Evolutionary conservation across 2,329 filamentous ascomycete genomes (phyloP).

Genomic region (Alternaria brassicae): DNA sequence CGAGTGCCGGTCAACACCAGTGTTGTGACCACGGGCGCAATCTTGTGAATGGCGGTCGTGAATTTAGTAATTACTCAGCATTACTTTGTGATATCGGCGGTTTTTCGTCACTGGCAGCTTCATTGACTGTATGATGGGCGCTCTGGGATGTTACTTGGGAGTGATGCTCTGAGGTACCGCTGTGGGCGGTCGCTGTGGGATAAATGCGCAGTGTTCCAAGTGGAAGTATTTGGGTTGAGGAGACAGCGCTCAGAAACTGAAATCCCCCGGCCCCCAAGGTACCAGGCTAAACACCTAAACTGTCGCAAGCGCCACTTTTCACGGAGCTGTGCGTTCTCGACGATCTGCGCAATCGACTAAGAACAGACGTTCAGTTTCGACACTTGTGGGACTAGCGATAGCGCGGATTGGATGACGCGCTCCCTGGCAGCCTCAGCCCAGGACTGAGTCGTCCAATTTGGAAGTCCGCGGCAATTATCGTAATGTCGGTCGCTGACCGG

Average conservation of each 20-base stretch:
- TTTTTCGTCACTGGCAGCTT: neutral
- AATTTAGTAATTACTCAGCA: slow-evolving; percentile 10
- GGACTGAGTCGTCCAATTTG: neutral
- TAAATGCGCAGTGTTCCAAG: slow-evolving; percentile 2
- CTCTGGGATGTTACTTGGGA: slow-evolving; percentile 16
- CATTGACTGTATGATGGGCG: slow-evolving; percentile 3
- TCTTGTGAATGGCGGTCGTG: neutral
- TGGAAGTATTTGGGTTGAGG: slow-evolving; percentile 1
- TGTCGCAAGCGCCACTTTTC: slow-evolving; percentile 9
- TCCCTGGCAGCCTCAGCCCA: slow-evolving; percentile 6
- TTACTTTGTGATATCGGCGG: slow-evolving; percentile 9
- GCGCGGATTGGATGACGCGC: slow-evolving; percentile 6
- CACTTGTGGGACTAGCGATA: slow-evolving; percentile 5
- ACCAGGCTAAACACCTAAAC: slow-evolving; percentile 2
- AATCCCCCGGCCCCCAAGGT: slow-evolving; percentile 6
- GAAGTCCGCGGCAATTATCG: neutral
- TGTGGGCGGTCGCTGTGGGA: slow-evolving; percentile 10
- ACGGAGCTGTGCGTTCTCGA: slow-evolving; percentile 3
- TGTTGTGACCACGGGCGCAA: slow-evolving; percentile 4
- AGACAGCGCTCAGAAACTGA: slow-evolving; percentile 2
- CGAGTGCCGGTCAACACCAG: slow-evolving; percentile 6
- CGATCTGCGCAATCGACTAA: slow-evolving; percentile 11
- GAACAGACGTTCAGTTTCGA: slow-evolving; percentile 5
- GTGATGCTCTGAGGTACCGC: slow-evolving; percentile 7
- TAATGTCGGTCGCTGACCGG: neutral